Evolutionary conservation across 805 yeast genomes (phyloP).

Genomic region (Starmerella ratchasimensis): DNA sequence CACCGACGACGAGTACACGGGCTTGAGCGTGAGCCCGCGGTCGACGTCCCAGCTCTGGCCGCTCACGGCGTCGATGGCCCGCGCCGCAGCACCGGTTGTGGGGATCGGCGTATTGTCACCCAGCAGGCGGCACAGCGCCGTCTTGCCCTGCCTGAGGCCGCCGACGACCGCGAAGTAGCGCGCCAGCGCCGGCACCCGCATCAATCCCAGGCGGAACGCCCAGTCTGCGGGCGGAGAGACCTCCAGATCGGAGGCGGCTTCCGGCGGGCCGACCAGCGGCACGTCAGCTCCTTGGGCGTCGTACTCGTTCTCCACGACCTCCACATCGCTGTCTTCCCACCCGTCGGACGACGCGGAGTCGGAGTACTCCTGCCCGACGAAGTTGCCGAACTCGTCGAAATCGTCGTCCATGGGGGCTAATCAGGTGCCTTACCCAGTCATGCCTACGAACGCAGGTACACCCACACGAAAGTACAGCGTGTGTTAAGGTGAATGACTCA

Average conservation of each 20-base stretch:
- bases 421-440: too few species aligned
- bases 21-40: constrained; percentile 53
- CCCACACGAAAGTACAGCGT: too few species aligned
- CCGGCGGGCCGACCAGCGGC: constrained; percentile 42
- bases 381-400: constrained; percentile 27
- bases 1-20: constrained; percentile 49
- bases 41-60: too few species aligned
- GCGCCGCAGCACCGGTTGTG: constrained; percentile 20
- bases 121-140: constrained; percentile 49
- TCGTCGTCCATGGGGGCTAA: constrained; percentile 14
- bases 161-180: constrained; percentile 75
- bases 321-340: constrained; percentile 16
- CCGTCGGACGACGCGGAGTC: neutral
- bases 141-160: constrained; percentile 71
- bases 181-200: constrained; percentile 43
- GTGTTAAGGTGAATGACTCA: neutral
- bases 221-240: constrained; percentile 28
- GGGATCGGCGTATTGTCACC: constrained; percentile 19
- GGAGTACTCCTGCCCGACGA: constrained; percentile 20
- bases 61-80: too few species aligned
- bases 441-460: too few species aligned
- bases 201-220: constrained; percentile 41
- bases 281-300: constrained; percentile 40
- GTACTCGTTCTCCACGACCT: constrained; percentile 40
- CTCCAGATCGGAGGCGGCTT: constrained; percentile 35